Conservation (phyloP, 129 eudicot species). For the Escallonia rubra region DNA sequence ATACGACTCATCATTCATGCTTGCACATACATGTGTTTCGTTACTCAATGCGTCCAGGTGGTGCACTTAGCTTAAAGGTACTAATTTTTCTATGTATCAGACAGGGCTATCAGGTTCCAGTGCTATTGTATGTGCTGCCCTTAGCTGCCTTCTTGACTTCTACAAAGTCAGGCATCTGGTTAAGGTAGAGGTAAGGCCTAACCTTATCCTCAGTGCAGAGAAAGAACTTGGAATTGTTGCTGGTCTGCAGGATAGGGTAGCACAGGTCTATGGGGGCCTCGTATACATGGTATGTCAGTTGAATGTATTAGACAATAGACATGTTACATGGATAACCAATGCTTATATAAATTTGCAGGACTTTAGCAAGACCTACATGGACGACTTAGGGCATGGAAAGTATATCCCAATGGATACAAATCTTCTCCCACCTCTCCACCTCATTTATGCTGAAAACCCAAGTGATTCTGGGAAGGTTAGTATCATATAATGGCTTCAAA, state of each 20-base stretch:
- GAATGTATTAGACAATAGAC: not conserved
- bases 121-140: slow-evolving; percentile 96
- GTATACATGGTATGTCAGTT: slow-evolving; percentile 71
- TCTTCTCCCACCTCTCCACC: slow-evolving; percentile 86
- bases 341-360: slow-evolving; percentile 39
- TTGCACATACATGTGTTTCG: no score
- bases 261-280: slow-evolving; percentile 95
- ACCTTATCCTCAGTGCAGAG: slow-evolving; percentile 85
- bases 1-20: no score
- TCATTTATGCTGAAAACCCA: slow-evolving; percentile 95
- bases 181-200: slow-evolving; percentile 78
- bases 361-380: slow-evolving; percentile 66
- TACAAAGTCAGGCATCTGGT: slow-evolving; percentile 72
- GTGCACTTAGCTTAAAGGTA: not conserved
- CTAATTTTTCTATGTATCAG: slow-evolving; percentile 33
- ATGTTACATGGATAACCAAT: not conserved
- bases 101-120: slow-evolving; percentile 98
- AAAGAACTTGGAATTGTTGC: slow-evolving; percentile 98
- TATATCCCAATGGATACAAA: slow-evolving; percentile 65
- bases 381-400: slow-evolving; percentile 63
- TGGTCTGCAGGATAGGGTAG: slow-evolving; percentile 96
- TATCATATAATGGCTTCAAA: slow-evolving; percentile 1
- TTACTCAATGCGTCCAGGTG: no score
- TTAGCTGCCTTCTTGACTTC: slow-evolving; percentile 92
- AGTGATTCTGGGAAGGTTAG: slow-evolving; percentile 98